A percentile compares a stretch with the other conserved stretches of the same genome.
Evolutionary conservation across 1,284 basidiomycete species (phyloP).

Genomic region (Leccinum griseonigrum): DNA sequence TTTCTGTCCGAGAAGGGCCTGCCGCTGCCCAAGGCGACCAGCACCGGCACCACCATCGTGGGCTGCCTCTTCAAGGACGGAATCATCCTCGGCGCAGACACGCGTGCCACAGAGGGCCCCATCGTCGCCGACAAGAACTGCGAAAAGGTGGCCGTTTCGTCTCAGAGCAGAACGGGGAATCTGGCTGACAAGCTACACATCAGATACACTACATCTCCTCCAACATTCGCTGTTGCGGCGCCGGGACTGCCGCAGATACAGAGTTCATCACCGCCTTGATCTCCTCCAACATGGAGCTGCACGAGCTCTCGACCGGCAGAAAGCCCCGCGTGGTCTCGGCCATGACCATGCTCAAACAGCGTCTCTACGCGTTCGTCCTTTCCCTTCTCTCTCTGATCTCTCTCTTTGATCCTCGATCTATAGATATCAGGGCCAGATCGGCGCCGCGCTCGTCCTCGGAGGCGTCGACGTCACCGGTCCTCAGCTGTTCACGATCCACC

Average conservation of each 20-base stretch:
- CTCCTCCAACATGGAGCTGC: conserved; percentile 90
- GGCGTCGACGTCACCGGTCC: conserved; percentile 93
- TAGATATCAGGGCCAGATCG: conserved; percentile 92
- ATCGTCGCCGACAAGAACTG: conserved; percentile 99
- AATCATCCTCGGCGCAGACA: conserved; percentile 95
- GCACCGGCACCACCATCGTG: conserved; percentile 98
- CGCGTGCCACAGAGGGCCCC: conserved; percentile 89
- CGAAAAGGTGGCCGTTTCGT: conserved; percentile 75
- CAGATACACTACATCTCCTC: conserved; percentile 98
- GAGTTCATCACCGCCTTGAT: conserved; percentile 95
- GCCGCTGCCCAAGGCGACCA: conserved; percentile 79
- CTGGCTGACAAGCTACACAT: not conserved
- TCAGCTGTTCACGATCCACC: conserved; percentile 94
- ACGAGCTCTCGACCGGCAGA: conserved; percentile 80
- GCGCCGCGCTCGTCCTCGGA: conserved; percentile 96
- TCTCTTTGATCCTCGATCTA: conserved; percentile 1
- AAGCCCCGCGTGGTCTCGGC: conserved; percentile 92
- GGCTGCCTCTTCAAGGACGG: conserved; percentile 94
- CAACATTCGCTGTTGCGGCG: conserved; percentile 96
- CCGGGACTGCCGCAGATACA: conserved; percentile 97
- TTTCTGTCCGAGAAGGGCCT: conserved; percentile 72
- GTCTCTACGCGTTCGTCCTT: conserved; percentile 63
- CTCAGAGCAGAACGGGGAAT: not conserved
- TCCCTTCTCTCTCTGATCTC: too few species aligned
- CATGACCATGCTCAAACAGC: conserved; percentile 91